Base-by-base conservation (phyloP, 257 asterid species). In the Cinchona pubescens region DNA sequence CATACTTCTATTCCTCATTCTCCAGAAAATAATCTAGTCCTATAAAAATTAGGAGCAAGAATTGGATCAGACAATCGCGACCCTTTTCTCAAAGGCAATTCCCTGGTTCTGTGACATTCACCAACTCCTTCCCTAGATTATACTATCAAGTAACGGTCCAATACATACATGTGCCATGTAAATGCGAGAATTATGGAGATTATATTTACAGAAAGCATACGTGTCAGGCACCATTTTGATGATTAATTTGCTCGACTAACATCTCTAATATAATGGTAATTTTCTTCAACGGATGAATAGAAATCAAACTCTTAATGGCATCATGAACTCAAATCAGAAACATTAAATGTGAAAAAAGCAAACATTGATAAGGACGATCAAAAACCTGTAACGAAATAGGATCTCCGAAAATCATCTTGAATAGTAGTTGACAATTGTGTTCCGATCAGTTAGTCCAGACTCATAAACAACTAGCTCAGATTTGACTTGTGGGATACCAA, bases 381-480 rank as follows among this genome's bases (percentile, higher is more conserved):
- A 4, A 74, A 61, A 92, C 99, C 99, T 71, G 97, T 94, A 46
- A 92, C 99, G 37, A 94, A 94, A 85, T 94, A 94, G 61, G 94
- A 92, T 62, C 94, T 89, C 58, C 78, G 63, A 78, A 92, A 90
- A 75, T 94, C 99, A 29, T 85, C 85, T 82, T 90, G 92, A 79
- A 94, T 87, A 60, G 82, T 74, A n/a, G 51, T 84, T 91, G 75
- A 85, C 96, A 0, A 88, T 85, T 8, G 78, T 75, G 43, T 85
- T 78, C 40, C 97, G 95, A 81, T 86, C 95, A 75, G 86, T 79
- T 63, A 70, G 76, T 72, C 99, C 97, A 1, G 73, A 76, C 43
- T 65, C 89, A 75, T 90, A 95, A 25, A 77, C 72, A n/a, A 82
- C 55, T 34, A 92, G 88, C 81, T 80, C 89, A 23, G 62, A 32